Evolutionary conservation across 768 basidiomycete genomes (phyloP).

Genomic region (Phaeotremella skinneri): DNA sequence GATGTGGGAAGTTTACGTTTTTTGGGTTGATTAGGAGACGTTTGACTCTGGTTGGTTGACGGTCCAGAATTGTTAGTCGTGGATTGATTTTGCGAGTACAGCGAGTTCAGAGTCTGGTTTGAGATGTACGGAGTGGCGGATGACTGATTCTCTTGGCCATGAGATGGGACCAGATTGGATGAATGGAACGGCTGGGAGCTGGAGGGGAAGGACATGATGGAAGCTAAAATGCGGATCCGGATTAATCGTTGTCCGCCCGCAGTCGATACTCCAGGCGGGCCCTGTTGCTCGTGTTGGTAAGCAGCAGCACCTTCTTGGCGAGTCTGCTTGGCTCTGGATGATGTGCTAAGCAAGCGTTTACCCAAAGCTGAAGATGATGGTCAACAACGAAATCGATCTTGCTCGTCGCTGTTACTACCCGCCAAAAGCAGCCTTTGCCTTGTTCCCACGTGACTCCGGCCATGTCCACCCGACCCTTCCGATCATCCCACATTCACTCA

Average conservation of each 20-base stretch:
- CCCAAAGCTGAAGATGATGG: no score
- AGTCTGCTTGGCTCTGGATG: no score
- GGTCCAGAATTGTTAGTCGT: neutral
- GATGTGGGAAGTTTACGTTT: constrained; percentile 30
- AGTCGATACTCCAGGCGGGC: no score
- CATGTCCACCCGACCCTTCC: no score
- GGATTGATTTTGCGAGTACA: neutral
- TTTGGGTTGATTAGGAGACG: constrained; percentile 11
- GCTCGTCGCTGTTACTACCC: no score
- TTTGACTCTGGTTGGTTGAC: neutral
- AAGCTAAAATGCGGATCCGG: neutral
- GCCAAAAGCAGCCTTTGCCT: no score
- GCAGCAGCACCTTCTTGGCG: no score
- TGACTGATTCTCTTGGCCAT: neutral
- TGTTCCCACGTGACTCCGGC: no score
- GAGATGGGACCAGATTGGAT: neutral
- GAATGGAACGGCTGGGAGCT: constrained; percentile 1
- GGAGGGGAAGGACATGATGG: neutral
- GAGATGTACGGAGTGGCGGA: neutral
- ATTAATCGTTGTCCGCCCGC: neutral
- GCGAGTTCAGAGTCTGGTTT: neutral
- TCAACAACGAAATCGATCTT: no score
- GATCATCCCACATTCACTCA: no score
- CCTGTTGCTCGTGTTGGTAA: no score
- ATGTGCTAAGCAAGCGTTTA: no score